Evolutionary conservation across 2,329 filamentous ascomycete genomes (phyloP), one percentile per base, ranked within the genome.

Genomic region (Hymenoscyphus occultus): DNA sequence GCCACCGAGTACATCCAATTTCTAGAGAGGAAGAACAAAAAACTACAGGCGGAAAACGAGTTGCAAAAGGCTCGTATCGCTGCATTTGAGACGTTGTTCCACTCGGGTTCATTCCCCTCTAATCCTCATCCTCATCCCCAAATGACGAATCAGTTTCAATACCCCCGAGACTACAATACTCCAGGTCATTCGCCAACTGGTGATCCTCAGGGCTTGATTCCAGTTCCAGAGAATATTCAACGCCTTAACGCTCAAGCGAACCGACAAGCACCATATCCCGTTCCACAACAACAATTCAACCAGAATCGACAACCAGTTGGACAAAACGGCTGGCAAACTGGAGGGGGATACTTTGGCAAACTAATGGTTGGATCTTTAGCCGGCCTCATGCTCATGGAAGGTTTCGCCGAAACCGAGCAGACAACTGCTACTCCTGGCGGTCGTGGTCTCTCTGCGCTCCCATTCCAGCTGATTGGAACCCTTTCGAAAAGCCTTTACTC

Each of bases 1-100:
- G 94, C 94, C 2, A 97, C 94, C 5, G 94, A 98, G 76, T 98
- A 98, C 72, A 98, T 98, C 70, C 86, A 89, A 45, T 93, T 98
- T 78, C 80, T 98, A 1, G 94, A 98, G 77, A 96, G 96, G 79
- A 88, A 93, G 13, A 96, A 96, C 72, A 90, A 88, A 70, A 87
- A 90, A 5, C 80, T 97, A 10, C 81, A 88, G 61, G 92, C 96
- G 57, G 93, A 98, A 75, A 93, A 97, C 74, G 83, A 80, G 39
- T 85, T 85, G 14, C 86, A 97, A 79, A 93, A 94, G 76, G 86
- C 87, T 57, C 86, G 92, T 39, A 85, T 97, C 45, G 86, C 89
- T 42, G 87, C 87, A 0, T 90, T 90, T 65, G 87, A 90, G 74
- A 94, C 95, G 74, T 83, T 96, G 16, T 92, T 96, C 75, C 91